phyloP scores from a whole-genome alignment of 192 early-diverging fungal genomes.

The Coemansia sp. region DNA sequence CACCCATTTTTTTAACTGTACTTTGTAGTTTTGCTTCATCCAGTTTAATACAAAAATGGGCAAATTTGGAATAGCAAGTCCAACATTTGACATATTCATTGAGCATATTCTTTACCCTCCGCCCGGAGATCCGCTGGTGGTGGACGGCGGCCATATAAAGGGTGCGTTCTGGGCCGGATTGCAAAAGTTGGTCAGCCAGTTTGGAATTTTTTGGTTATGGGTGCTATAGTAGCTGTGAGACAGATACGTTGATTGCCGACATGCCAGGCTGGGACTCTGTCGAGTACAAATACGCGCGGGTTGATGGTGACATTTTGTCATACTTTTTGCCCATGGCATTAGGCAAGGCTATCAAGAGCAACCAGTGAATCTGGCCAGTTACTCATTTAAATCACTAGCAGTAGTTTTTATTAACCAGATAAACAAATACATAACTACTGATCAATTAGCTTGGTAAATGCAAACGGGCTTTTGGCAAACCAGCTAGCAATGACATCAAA shows the following conservation, averaged over 20 bases:
- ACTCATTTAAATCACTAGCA: no score
- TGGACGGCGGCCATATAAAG: constrained; percentile 28
- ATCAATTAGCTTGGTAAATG: constrained; percentile 41
- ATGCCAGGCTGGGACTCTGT: constrained; percentile 29
- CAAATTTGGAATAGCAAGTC: no score
- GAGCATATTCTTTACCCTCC: constrained; percentile 43
- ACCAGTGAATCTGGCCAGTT: not conserved
- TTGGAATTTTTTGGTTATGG: constrained; percentile 28
- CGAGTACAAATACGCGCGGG: constrained; percentile 26
- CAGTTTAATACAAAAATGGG: no score
- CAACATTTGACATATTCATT: constrained; percentile 11
- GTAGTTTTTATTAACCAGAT: not conserved
- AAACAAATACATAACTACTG: constrained; percentile 14
- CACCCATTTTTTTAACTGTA: not conserved
- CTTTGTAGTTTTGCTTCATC: not conserved
- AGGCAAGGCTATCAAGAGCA: constrained; percentile 33
- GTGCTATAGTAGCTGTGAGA: constrained; percentile 23
- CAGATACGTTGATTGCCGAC: constrained; percentile 11
- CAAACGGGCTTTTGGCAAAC: constrained; percentile 85
- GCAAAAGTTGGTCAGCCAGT: constrained; percentile 22
- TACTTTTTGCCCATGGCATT: constrained; percentile 32
- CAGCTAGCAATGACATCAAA: constrained; percentile 87
- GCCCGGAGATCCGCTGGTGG: constrained; percentile 16
- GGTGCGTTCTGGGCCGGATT: constrained; percentile 22
- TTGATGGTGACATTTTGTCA: constrained; percentile 12